Evolutionary conservation across 306 rosid genomes (phyloP), one percentile per base, ranked within the genome.

Genomic region (Castanea sativa): DNA sequence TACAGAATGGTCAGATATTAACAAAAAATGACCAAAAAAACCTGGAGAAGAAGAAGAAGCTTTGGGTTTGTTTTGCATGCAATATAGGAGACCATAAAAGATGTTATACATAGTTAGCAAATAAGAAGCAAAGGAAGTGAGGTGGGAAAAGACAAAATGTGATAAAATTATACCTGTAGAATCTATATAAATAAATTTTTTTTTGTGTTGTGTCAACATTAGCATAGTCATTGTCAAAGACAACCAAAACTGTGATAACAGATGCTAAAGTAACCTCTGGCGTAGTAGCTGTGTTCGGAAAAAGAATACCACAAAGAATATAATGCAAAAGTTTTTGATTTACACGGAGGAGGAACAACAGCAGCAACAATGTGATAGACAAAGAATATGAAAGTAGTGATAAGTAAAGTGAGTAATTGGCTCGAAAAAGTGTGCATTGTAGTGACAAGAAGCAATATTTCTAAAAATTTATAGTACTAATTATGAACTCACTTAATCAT

Each of bases 401-500:
- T 49, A 49, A 10, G 53, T 11, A 49, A 49, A 2, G 53, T 11
- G 16, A 49, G 53, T 49, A 49, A 49, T 1, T 10, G 53, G 16
- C 18, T 20, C 1, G 12, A 12, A 21, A 38, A 74, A 56, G 35
- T 13, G 1, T 35, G 55, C 55, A 55, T 73, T 33, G 9, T 3
- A 43, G 56, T 18, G 32, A 70, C 45, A 3, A 55, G 27, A 55
- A 68, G 15, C 32, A 57, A 35, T 4, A 69, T 45, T 15, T 59
- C 23, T 58, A 20, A 74, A 74, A 12, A 5, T 74, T 56, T 68
- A 60, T 16, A 20, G 49, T 30, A 9, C 71, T 21, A 64, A 79
- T 45, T 73, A 77, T 30, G 45, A 76, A 18, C 90, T 74, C 29
- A 91, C 98, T 75, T 82, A 72, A 70, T 90, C 90, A 84, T 88